Percentiles rank a stretch among this genome's conserved stretches.
Evolutionary conservation across 2,329 filamentous ascomycete genomes (phyloP).

Genomic region (Fusarium scirpi): DNA sequence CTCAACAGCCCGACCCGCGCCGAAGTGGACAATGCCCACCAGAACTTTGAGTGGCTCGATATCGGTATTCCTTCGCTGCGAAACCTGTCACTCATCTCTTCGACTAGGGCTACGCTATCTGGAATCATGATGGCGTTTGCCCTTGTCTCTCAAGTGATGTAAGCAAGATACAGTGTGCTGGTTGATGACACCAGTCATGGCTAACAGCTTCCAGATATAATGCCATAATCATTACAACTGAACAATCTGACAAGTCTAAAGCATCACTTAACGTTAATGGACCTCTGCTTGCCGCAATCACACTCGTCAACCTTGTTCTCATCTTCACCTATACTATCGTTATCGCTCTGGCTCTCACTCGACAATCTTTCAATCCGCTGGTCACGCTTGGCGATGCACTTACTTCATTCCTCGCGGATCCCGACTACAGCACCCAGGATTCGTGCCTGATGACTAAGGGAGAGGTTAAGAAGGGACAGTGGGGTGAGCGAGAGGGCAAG

Average conservation of each 20-base stretch:
- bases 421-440: conserved; percentile 58
- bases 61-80: conserved; percentile 66
- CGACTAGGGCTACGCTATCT: conserved; percentile 55
- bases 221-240: conserved; percentile 60
- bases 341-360: conserved; percentile 54
- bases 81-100: conserved; percentile 60
- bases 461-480: conserved; percentile 59
- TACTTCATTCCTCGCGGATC: conserved; percentile 61
- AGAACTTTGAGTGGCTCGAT: conserved; percentile 61
- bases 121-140: conserved; percentile 57
- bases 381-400: conserved; percentile 65
- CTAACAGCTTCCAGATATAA: conserved; percentile 59
- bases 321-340: conserved; percentile 57
- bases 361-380: conserved; percentile 56
- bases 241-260: conserved; percentile 18
- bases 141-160: conserved; percentile 64
- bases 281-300: conserved; percentile 53
- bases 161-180: conserved; percentile 38
- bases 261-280: conserved; percentile 56
- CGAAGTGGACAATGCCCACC: conserved; percentile 62
- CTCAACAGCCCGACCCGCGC: conserved; percentile 64
- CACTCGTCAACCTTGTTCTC: conserved; percentile 57
- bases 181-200: background rate
- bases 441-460: conserved; percentile 61
- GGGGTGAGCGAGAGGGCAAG: conserved; percentile 58